Evolutionary conservation across 129 eudicot species (phyloP).

Genomic region (Centaurea solstitialis): DNA sequence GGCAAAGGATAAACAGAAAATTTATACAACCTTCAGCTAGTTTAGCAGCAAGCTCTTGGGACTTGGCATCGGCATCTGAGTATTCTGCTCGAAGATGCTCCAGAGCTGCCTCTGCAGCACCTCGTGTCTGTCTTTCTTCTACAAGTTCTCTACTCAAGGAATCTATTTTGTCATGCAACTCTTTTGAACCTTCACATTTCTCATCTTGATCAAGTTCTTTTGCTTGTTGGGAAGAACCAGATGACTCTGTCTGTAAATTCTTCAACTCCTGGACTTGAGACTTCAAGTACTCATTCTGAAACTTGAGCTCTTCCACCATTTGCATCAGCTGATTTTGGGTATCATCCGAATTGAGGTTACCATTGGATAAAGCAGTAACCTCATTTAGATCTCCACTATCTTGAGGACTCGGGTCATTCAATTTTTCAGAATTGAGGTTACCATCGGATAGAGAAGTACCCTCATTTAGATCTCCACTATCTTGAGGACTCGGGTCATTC

Average conservation of each 20-base stretch:
- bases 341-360: slow-evolving; percentile 14
- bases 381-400: slow-evolving; percentile 27
- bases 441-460: slow-evolving; percentile 37
- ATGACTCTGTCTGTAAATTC: slow-evolving; percentile 35
- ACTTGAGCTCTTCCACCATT: slow-evolving; percentile 76
- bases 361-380: slow-evolving; percentile 41
- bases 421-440: slow-evolving; percentile 14
- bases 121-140: slow-evolving; percentile 83
- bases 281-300: slow-evolving; percentile 81
- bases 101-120: slow-evolving; percentile 94
- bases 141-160: slow-evolving; percentile 64
- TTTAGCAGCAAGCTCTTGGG: slow-evolving; percentile 80
- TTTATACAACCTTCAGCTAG: slow-evolving; percentile 80
- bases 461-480: slow-evolving; percentile 31
- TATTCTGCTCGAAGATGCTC: slow-evolving; percentile 73
- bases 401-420: slow-evolving; percentile 24
- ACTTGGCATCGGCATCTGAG: slow-evolving; percentile 82
- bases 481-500: slow-evolving; percentile 25
- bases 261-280: slow-evolving; percentile 67
- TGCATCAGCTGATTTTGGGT: slow-evolving; percentile 60
- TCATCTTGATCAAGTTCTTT: slow-evolving; percentile 34
- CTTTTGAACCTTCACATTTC: slow-evolving; percentile 28
- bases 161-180: slow-evolving; percentile 58
- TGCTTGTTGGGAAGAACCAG: slow-evolving; percentile 25
- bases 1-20: slow-evolving; percentile 3